These are phyloP conservation scores for Starmerella sirachaensis DNA, from an alignment of 805 yeast species.

Conservation along the genomic window DNA sequence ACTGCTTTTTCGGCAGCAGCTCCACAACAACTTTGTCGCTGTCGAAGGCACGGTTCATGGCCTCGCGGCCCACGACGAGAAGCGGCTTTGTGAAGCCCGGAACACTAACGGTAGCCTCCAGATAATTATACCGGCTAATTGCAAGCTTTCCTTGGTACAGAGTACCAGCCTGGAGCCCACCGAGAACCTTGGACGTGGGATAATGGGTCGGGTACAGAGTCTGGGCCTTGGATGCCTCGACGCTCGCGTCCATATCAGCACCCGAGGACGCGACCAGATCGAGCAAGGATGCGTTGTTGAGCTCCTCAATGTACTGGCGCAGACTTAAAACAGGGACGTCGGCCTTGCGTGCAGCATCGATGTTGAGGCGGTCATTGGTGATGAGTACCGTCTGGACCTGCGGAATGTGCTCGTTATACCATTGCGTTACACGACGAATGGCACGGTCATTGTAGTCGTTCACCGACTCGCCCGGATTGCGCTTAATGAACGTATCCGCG, in stretches of 20 bases:
- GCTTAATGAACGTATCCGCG: constrained; percentile 51
- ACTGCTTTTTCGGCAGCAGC: constrained; percentile 66
- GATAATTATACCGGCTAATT: constrained; percentile 72
- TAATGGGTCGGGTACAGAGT: constrained; percentile 65
- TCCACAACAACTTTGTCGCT: constrained; percentile 90
- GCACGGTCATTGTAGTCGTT: constrained; percentile 90
- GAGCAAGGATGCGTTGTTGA: constrained; percentile 57
- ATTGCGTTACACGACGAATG: constrained; percentile 59
- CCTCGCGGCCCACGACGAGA: constrained; percentile 67
- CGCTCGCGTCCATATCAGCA: constrained; percentile 43
- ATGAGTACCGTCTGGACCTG: constrained; percentile 31
- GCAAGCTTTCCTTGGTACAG: constrained; percentile 74
- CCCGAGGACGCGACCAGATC: constrained; percentile 42
- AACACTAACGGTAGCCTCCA: constrained; percentile 72
- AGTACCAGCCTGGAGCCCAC: constrained; percentile 80
- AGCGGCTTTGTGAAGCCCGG: constrained; percentile 70
- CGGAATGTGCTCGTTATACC: constrained; percentile 59
- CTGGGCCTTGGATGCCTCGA: constrained; percentile 29
- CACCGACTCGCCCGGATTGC: constrained; percentile 56
- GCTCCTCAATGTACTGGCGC: constrained; percentile 51
- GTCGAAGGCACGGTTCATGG: constrained; percentile 79
- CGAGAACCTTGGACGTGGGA: constrained; percentile 69
- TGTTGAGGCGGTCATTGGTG: constrained; percentile 67
- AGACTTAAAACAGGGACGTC: constrained; percentile 46
- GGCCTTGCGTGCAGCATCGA: constrained; percentile 43